phyloP scores from a whole-genome alignment of 768 basidiomycete species.

The Sutorius australiensis region DNA sequence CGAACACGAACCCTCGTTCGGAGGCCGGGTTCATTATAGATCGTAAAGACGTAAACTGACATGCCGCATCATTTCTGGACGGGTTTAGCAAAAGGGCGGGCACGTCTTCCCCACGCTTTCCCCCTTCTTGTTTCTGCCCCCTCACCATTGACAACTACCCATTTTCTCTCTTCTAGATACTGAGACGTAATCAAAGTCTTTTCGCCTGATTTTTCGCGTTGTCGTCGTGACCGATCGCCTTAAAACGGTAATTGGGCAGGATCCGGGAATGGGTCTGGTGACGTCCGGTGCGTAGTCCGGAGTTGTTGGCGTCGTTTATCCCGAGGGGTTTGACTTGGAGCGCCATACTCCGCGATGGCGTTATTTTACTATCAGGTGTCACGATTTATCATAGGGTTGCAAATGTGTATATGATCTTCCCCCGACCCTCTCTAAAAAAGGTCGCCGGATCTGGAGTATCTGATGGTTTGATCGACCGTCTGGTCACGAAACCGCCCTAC shows the following conservation, averaged over 20 bases:
- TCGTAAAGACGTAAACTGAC: constrained; percentile 25
- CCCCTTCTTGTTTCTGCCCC: not conserved
- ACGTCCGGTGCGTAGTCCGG: constrained; percentile 10
- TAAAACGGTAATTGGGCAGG: constrained; percentile 1
- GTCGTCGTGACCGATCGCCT: not conserved
- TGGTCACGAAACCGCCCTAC: constrained; percentile 5
- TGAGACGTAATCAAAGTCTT: not conserved
- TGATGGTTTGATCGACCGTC: constrained; percentile 20
- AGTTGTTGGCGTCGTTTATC: constrained; percentile 6
- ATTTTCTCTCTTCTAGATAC: not conserved
- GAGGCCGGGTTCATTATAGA: constrained; percentile 10
- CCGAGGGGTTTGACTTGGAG: not conserved
- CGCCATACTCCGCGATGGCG: constrained; percentile 22
- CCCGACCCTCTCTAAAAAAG: constrained; percentile 9
- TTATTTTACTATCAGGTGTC: constrained; percentile 7
- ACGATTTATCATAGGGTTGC: constrained; percentile 15
- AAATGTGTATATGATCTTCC: constrained; percentile 12
- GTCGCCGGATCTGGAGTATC: constrained; percentile 19
- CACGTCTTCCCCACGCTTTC: constrained; percentile 16
- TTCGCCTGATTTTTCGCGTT: not conserved
- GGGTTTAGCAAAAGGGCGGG: constrained; percentile 2
- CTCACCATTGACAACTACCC: not conserved
- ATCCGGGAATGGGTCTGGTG: constrained; percentile 4
- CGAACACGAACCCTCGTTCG: not conserved
- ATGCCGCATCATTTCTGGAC: constrained; percentile 21